These are phyloP conservation scores for Exserohilum turcica DNA, from an alignment of 2,329 filamentous ascomycete species.

Conservation along the genomic window DNA sequence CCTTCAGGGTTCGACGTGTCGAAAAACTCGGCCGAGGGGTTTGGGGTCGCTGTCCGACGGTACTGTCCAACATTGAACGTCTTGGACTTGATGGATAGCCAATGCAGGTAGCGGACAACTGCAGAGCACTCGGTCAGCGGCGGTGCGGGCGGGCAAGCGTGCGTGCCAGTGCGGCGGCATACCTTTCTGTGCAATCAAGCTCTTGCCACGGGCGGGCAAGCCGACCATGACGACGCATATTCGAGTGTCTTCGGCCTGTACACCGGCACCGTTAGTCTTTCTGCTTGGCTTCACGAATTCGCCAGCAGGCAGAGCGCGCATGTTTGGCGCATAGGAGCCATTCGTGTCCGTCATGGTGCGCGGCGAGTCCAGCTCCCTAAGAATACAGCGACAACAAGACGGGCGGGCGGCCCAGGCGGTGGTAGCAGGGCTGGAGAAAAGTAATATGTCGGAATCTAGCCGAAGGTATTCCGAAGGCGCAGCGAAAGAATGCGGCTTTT, in stretches of 20 bases:
- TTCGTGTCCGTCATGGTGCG: conserved; percentile 42
- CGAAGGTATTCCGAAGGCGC: conserved; percentile 40
- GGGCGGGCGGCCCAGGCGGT: conserved; percentile 22
- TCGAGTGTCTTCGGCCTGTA: conserved; percentile 92
- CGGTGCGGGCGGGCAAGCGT: background rate
- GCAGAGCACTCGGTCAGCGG: conserved; percentile 16
- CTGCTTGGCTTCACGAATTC: conserved; percentile 52
- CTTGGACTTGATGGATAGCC: conserved; percentile 91
- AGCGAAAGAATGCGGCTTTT: conserved; percentile 26
- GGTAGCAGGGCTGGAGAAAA: conserved; percentile 21
- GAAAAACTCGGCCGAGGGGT: conserved; percentile 93
- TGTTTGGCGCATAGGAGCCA: conserved; percentile 47
- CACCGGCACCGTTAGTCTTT: conserved; percentile 66
- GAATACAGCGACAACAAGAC: conserved; percentile 21
- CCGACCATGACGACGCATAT: conserved; percentile 99
- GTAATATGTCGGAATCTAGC: conserved; percentile 36
- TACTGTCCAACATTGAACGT: conserved; percentile 99
- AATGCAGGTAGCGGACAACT: conserved; percentile 80
- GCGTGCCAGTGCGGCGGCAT: too few relatives aligned
- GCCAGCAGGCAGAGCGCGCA: conserved; percentile 49
- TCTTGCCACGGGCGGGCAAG: conserved; percentile 93
- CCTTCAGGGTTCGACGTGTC: conserved; percentile 88
- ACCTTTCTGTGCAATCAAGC: conserved; percentile 97
- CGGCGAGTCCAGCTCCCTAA: conserved; percentile 36
- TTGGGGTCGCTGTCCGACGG: conserved; percentile 84